Evolutionary conservation across 208 protist genomes (phyloP), one percentile per base, ranked within the genome.

Genomic region (Leishmania braziliensis): DNA sequence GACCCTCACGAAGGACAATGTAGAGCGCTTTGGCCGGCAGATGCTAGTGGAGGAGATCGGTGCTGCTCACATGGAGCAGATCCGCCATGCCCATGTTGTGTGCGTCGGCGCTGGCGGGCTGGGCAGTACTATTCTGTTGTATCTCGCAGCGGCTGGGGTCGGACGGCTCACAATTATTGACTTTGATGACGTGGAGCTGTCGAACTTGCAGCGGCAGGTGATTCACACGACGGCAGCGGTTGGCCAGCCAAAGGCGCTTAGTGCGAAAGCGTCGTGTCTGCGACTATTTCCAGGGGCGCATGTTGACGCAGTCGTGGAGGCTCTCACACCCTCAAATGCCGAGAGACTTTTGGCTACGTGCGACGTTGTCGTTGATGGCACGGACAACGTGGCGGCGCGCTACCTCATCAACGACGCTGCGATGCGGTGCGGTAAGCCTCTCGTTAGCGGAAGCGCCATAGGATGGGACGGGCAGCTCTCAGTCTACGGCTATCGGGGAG

Each of bases 351-450:
- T 98, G 12, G 56, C 68, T 8, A 75, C 29, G 39, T 95, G 89
- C 75, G 97, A 99, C 75, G 88, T 99, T 1, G 90, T 99, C 9
- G 86, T 99, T 14, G 98, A 99, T 80, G 91, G 89, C 18, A 96
- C 94, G 0, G 98, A 99, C 89, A 99, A 98, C 85, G 92, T 98
- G 20, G 89, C 91, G 8, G 94, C 98, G 48, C 94, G 98, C 33
- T 99, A 99, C 83, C 79, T 99, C 46, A 87, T 99, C 74, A 99
- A 98, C 77, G 98, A 99, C 78, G 97, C 97, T 10, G 98, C 98
- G n/a, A 92, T 96, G 77, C 88, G 95, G 9, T 78, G 84, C 1
- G 81, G 84, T 6, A 92, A 88, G 62, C 96, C 98, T 26, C 87
- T 99, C 16, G 97, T 99, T 12, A 99, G 97, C 60, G 98, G 95